Conservation (phyloP, 371 early-diverging fungal genomes). For the Synchytrium microbalum region DNA sequence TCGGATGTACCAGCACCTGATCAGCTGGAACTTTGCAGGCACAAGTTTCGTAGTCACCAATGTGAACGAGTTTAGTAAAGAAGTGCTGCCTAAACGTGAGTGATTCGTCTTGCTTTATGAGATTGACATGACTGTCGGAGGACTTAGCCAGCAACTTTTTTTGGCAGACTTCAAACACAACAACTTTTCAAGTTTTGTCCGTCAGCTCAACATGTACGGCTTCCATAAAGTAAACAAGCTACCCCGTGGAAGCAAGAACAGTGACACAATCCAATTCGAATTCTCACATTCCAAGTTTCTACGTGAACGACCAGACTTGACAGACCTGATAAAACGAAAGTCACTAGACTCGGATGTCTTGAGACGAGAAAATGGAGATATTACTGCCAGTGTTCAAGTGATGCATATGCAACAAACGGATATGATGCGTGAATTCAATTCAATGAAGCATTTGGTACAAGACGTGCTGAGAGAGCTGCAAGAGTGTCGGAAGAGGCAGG, state of each 20-base stretch:
- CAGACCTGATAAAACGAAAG: constrained; percentile 80
- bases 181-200: background rate
- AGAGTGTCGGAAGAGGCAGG: constrained; percentile 57
- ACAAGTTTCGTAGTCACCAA: no score
- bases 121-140: no score
- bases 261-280: constrained; percentile 78
- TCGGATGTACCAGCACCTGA: no score
- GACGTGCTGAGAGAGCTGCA: constrained; percentile 61
- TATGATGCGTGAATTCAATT: constrained; percentile 60
- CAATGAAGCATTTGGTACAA: constrained; percentile 57
- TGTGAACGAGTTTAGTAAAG: no score
- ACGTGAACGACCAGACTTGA: constrained; percentile 65
- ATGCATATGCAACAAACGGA: constrained; percentile 70
- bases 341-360: constrained; percentile 68
- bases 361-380: constrained; percentile 63
- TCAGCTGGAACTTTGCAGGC: no score
- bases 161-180: background rate
- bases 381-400: constrained; percentile 59
- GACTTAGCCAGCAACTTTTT: no score
- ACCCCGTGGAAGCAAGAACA: constrained; percentile 71
- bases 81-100: no score
- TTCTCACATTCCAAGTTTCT: constrained; percentile 81
- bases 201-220: constrained; percentile 36
- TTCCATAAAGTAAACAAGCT: constrained; percentile 84
- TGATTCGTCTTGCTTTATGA: no score